Percentiles rank a stretch among this genome's conserved stretches.
These are phyloP conservation scores for Ustilago nuda DNA, from an alignment of 1,284 basidiomycete species.

Conservation along the genomic window DNA sequence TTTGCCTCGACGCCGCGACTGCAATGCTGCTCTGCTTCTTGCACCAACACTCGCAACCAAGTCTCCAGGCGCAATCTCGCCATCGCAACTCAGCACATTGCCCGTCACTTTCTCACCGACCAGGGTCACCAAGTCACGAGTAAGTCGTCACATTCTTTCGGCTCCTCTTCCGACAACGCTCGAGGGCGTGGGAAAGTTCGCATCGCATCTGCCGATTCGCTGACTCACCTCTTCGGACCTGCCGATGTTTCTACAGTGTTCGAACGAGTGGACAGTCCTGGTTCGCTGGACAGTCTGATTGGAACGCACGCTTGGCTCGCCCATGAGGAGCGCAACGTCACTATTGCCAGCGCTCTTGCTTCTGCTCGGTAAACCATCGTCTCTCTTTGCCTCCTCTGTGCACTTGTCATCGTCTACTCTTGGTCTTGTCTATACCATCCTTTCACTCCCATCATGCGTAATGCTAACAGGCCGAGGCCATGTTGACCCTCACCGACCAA, in stretches of 20 bases:
- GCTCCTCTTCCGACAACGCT: neutral
- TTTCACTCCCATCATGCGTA: neutral
- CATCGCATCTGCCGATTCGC: neutral
- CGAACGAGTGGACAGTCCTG: constrained; percentile 35
- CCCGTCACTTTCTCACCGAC: constrained; percentile 35
- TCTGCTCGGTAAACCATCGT: neutral
- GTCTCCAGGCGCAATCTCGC: constrained; percentile 21
- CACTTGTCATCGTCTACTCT: neutral
- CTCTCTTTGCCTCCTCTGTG: neutral
- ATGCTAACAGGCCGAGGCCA: neutral
- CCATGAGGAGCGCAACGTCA: constrained; percentile 50
- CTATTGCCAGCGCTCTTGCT: constrained; percentile 35
- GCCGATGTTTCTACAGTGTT: constrained; percentile 33
- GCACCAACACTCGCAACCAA: constrained; percentile 52
- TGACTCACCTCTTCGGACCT: constrained; percentile 1
- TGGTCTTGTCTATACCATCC: neutral
- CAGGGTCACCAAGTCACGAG: constrained; percentile 50
- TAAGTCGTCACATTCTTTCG: constrained; percentile 14
- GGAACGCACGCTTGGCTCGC: constrained; percentile 49
- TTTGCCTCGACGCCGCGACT: constrained; percentile 34
- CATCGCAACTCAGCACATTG: constrained; percentile 21
- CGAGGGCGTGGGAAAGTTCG: neutral
- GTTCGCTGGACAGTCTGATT: constrained; percentile 45
- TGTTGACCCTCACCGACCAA: neutral
- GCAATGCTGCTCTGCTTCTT: constrained; percentile 48